phyloP scores from a whole-genome alignment of 805 yeast species.

The Metschnikowia dekortorum region DNA sequence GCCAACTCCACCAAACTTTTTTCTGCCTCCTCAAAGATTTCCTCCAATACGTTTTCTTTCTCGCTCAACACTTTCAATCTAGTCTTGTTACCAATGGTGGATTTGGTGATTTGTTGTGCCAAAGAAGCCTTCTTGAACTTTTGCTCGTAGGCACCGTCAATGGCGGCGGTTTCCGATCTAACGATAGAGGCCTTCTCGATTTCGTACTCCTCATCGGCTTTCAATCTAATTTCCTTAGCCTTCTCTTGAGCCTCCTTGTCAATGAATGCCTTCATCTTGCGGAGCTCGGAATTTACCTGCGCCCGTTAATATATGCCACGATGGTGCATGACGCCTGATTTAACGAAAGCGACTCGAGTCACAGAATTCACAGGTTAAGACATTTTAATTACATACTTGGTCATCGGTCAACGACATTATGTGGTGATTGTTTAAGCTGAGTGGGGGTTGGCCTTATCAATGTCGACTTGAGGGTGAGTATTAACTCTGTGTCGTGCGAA shows the following conservation, averaged over 20 bases:
- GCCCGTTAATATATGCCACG: conserved; percentile 2
- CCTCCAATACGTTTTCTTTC: conserved; percentile 70
- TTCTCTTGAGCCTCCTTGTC: conserved; percentile 98
- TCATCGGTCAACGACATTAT: conserved; percentile 30
- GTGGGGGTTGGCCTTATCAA: conserved; percentile 6
- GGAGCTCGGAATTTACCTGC: conserved; percentile 90
- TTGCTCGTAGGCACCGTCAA: conserved; percentile 74
- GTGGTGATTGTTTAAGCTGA: conserved; percentile 8
- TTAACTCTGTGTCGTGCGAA: conserved; percentile 14
- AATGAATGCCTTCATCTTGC: conserved; percentile 98
- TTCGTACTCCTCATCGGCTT: conserved; percentile 98
- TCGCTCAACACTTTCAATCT: conserved; percentile 86
- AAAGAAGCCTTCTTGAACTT: conserved; percentile 87
- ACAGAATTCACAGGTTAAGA: not conserved
- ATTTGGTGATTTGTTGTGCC: conserved; percentile 92
- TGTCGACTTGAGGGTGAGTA: conserved; percentile 23
- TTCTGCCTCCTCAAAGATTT: conserved; percentile 68
- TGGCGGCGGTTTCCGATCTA: conserved; percentile 84
- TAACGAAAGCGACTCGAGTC: not conserved
- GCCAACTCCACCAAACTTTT: conserved; percentile 55
- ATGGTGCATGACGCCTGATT: not conserved
- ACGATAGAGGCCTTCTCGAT: conserved; percentile 95
- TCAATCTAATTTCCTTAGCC: conserved; percentile 90
- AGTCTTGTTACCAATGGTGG: conserved; percentile 92
- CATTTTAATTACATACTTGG: conserved; percentile 21